A percentile compares a stretch with the other conserved stretches of the same genome.
phyloP scores from a whole-genome alignment of 2,329 filamentous ascomycete species.

The Ceratocystis variospora region DNA sequence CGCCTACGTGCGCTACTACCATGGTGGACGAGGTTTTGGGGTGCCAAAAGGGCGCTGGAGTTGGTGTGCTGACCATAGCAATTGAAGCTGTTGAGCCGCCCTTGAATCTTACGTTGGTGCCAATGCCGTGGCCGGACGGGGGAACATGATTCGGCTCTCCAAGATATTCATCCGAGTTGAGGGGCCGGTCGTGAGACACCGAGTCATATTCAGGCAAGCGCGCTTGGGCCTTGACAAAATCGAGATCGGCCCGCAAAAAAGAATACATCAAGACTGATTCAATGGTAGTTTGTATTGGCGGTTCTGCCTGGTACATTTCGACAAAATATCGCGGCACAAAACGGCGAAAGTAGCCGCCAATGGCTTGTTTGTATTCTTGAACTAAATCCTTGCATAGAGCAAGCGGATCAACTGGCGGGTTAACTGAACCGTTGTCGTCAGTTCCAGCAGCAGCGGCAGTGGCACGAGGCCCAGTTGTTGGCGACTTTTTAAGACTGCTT shows the following conservation, averaged over 20 bases:
- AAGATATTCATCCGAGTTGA: conserved; percentile 76
- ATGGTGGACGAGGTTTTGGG: conserved; percentile 73
- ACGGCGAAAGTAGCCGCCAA: conserved; percentile 87
- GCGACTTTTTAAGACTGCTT: conserved; percentile 36
- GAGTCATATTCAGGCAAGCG: conserved; percentile 64
- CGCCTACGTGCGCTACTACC: conserved; percentile 79
- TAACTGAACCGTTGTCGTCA: conserved; percentile 6
- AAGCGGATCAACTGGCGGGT: conserved; percentile 38
- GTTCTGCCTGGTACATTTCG: conserved; percentile 20
- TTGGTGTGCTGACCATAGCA: conserved; percentile 82
- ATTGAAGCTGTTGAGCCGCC: conserved; percentile 88
- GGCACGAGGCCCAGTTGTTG: background rate
- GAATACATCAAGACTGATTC: conserved; percentile 62
- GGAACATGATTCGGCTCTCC: conserved; percentile 42
- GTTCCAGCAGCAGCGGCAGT: background rate
- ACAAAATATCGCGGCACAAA: conserved; percentile 72
- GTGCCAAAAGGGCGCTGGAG: conserved; percentile 88
- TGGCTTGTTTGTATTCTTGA: conserved; percentile 62
- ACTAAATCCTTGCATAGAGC: conserved; percentile 59
- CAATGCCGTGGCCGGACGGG: conserved; percentile 49
- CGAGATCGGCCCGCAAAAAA: conserved; percentile 83
- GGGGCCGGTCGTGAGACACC: conserved; percentile 56
- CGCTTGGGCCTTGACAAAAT: conserved; percentile 84
- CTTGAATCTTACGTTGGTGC: conserved; percentile 66
- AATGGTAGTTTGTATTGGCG: conserved; percentile 21